These are phyloP conservation scores for Sphagnum tenellum DNA, from an alignment of 225 moss, liverwort and hornwort genomes.

Conservation along the genomic window DNA sequence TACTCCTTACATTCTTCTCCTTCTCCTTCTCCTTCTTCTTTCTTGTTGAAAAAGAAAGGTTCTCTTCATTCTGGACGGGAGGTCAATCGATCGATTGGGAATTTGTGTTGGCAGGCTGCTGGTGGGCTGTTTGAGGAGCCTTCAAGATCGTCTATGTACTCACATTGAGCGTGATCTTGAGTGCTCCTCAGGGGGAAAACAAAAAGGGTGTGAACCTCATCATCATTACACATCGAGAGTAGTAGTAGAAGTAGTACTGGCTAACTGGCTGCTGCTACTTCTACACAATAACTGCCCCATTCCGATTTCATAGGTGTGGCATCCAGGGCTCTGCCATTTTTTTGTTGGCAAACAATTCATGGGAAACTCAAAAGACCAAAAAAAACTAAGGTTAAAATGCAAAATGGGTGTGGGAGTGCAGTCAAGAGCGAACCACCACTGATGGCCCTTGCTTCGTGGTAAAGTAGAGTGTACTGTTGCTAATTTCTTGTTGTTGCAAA, in stretches of 20 bases:
- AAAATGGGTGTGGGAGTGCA: conserved; percentile 3
- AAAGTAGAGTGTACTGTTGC: conserved; percentile 43
- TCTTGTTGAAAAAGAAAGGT: too few relatives aligned
- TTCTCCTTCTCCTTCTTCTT: too few relatives aligned
- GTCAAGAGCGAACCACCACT: conserved; percentile 62
- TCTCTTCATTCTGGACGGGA: too few relatives aligned
- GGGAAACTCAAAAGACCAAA: too few relatives aligned
- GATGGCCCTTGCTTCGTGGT: conserved; percentile 50
- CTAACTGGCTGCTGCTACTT: too few relatives aligned
- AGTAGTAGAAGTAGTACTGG: too few relatives aligned
- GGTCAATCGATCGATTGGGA: too few relatives aligned
- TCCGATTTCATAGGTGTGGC: not conserved
- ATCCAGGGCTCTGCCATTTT: conserved; percentile 7
- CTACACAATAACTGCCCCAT: too few relatives aligned
- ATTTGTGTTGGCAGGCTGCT: not conserved
- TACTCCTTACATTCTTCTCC: too few relatives aligned
- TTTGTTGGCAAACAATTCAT: too few relatives aligned
- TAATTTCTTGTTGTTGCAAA: conserved; percentile 22
- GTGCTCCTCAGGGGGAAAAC: conserved; percentile 26
- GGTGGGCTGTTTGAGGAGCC: conserved; percentile 26
- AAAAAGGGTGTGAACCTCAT: too few relatives aligned
- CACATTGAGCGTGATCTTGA: conserved; percentile 58
- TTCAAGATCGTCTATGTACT: conserved; percentile 37
- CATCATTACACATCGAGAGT: too few relatives aligned
- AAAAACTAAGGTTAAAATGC: not conserved